Evolutionary conservation across 2,329 filamentous ascomycete genomes (phyloP).

Genomic region (Neodidymelliopsis sp.): DNA sequence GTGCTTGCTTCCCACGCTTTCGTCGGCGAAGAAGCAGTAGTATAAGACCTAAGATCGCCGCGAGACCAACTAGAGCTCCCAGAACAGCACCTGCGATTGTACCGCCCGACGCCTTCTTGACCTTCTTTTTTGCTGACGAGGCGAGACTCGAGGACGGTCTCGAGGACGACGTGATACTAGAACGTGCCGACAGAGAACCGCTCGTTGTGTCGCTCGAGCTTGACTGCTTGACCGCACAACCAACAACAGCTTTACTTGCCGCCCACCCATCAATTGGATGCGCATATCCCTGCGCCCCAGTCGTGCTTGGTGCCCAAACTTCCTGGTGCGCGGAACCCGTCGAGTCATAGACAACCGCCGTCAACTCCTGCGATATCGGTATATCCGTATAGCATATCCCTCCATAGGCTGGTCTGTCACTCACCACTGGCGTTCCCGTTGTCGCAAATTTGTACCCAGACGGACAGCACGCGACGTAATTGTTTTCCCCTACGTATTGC

Average conservation of each 20-base stretch:
- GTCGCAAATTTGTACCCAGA: conserved; percentile 12
- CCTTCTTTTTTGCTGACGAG: neutral
- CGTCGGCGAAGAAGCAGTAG: neutral
- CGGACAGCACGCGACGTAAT: conserved; percentile 41
- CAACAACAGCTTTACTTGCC: neutral
- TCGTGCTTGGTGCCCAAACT: conserved; percentile 7
- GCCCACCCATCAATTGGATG: conserved; percentile 21
- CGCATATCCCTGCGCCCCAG: conserved; percentile 13
- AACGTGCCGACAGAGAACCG: neutral
- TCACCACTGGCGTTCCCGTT: neutral
- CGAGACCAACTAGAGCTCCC: conserved; percentile 3
- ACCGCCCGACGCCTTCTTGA: neutral
- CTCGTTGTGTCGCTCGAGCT: neutral
- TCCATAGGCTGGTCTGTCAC: conserved; percentile 13
- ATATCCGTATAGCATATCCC: conserved; percentile 16
- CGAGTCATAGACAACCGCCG: conserved; percentile 10
- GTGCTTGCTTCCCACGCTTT: neutral
- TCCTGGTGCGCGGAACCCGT: neutral
- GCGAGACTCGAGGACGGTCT: neutral
- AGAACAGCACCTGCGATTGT: conserved; percentile 10
- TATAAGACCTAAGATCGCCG: neutral
- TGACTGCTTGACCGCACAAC: conserved; percentile 1
- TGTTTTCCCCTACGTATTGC: conserved; percentile 22
- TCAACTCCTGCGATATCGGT: neutral
- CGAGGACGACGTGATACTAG: neutral